Evolutionary conservation across 306 rosid genomes (phyloP), one percentile per base, ranked within the genome.

Genomic region (Dryas alaskensis): DNA sequence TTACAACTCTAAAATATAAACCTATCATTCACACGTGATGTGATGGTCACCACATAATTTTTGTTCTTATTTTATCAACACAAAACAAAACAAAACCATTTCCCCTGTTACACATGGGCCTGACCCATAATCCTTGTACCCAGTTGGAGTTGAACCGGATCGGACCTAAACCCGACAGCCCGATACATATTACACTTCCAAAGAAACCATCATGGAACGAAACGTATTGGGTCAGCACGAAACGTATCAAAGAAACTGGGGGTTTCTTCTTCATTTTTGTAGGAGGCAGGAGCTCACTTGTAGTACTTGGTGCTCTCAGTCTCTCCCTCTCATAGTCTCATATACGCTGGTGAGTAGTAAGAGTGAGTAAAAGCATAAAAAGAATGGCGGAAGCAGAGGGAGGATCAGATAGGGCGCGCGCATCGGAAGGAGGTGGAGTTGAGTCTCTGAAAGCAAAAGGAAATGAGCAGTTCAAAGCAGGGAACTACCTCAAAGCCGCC

Each of bases 401-500:
- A 69, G 84, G 85, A 71, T 82, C 91, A 43, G 74, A 81, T 66
- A 67, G 65, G 53, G 72, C 64, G 48, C 61, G 55, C 74, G 62
- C 84, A 25, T 57, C 79, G 3, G 79, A 63, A 17, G 84, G 82
- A 2, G 72, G 79, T 62, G 79, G 73, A 13, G 81, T 53, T n/a
- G 77, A 75, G 69, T 81, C 96, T 70, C 80, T 95, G 85, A 95
- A 95, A 77, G 99, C 88, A 74, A 86, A 90, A 78, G 99, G 99
- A 22, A 95, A 95, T 76, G 92, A 90, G 68, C 89, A 81, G 77
- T 95, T 90, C 90, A 95, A 92, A 82, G 86, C 93, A 12, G 98
- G 99, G 58, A 95, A 90, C 70, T 90, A 79, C 73, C 97, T 92
- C 73, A 95, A 90, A 86, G 99, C 98, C 70, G 98, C 99, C 58